phyloP scores from a whole-genome alignment of 306 rosid genomes.

The Dryas drummondii region DNA sequence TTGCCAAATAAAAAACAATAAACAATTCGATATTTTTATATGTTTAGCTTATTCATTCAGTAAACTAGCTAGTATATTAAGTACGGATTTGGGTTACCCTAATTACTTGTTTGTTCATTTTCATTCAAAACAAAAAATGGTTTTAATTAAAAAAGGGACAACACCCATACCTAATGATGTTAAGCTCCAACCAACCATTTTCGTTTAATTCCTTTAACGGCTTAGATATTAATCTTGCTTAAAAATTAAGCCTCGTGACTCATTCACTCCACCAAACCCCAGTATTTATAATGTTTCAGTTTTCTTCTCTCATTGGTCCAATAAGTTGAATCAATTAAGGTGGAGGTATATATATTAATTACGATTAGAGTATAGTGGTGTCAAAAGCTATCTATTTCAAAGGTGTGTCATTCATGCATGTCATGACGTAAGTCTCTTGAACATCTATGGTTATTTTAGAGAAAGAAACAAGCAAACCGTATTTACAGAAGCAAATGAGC shows the following conservation, averaged over 20 bases:
- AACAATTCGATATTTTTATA: too few relatives aligned
- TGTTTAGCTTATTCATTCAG: too few relatives aligned
- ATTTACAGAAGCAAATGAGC: slow-evolving; percentile 19
- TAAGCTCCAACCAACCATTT: slow-evolving; percentile 52
- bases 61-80: too few relatives aligned
- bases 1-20: too few relatives aligned
- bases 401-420: slow-evolving; percentile 42
- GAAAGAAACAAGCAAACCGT: slow-evolving; percentile 20
- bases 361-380: slow-evolving; percentile 19
- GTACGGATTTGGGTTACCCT: too few relatives aligned
- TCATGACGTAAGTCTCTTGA: slow-evolving; percentile 22
- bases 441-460: slow-evolving; percentile 30
- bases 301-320: slow-evolving; percentile 33
- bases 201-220: slow-evolving; percentile 25
- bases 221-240: slow-evolving; percentile 37
- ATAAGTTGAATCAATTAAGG: slow-evolving; percentile 42
- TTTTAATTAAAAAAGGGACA: slow-evolving; percentile 19
- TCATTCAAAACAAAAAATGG: background rate
- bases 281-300: slow-evolving; percentile 22
- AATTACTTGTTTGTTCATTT: too few relatives aligned
- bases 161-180: slow-evolving; percentile 52
- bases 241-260: slow-evolving; percentile 52
- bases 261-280: slow-evolving; percentile 56
- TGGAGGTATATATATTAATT: slow-evolving; percentile 2
- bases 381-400: slow-evolving; percentile 22